Evolutionary conservation across 805 yeast species (phyloP).

Genomic region (Grigorovia yakushimaensis): DNA sequence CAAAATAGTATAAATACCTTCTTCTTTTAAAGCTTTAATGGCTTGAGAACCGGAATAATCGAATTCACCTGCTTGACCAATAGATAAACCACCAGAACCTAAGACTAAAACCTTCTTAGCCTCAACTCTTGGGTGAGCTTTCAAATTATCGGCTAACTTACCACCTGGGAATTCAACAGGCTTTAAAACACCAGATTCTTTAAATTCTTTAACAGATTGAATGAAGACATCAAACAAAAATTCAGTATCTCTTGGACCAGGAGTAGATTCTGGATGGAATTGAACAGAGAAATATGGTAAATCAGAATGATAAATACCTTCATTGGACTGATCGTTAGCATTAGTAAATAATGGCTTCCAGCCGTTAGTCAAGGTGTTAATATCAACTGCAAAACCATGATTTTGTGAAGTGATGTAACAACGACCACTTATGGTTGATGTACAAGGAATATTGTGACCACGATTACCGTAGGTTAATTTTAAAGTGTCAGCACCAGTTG

Average conservation of each 20-base stretch:
- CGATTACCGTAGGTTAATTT: slow-evolving; percentile 97
- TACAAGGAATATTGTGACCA: slow-evolving; percentile 97
- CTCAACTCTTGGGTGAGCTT: slow-evolving; percentile 65
- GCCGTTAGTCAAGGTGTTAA: slow-evolving; percentile 56
- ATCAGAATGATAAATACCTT: slow-evolving; percentile 87
- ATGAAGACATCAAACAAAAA: slow-evolving; percentile 91
- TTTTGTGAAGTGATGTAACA: slow-evolving; percentile 98
- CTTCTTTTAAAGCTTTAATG: slow-evolving; percentile 95
- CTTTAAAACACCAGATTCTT: slow-evolving; percentile 44
- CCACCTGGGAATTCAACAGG: slow-evolving; percentile 93
- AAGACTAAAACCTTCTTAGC: slow-evolving; percentile 88
- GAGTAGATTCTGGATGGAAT: slow-evolving; percentile 98
- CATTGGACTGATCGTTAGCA: slow-evolving; percentile 95
- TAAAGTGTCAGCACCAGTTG: slow-evolving; percentile 86
- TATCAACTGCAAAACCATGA: slow-evolving; percentile 97
- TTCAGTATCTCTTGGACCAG: slow-evolving; percentile 99
- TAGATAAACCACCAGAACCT: slow-evolving; percentile 97
- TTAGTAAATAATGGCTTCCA: slow-evolving; percentile 95
- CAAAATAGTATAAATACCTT: slow-evolving; percentile 90
- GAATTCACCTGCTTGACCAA: slow-evolving; percentile 99
- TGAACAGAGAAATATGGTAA: slow-evolving; percentile 95
- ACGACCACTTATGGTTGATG: slow-evolving; percentile 80
- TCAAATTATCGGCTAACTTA: slow-evolving; percentile 55
- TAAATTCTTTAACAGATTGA: slow-evolving; percentile 61
- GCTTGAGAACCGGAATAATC: slow-evolving; percentile 99